Conservation (phyloP, 352 stramenopile genomes). For the Globisporangium canariense region DNA sequence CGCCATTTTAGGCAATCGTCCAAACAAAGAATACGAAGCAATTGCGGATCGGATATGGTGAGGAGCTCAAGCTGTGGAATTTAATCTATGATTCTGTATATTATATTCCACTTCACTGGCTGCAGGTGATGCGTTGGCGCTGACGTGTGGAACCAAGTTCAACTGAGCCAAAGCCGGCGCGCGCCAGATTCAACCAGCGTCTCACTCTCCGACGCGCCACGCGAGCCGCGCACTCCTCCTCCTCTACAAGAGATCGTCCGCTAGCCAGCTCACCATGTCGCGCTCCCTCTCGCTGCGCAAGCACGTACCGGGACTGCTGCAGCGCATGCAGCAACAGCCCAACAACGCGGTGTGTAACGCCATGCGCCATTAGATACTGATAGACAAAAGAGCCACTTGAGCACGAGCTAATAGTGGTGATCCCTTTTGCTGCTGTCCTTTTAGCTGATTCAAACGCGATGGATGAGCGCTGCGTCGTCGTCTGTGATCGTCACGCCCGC, state of each 20-base stretch:
- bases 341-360: slow-evolving; percentile 1
- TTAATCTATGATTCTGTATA: too few relatives aligned
- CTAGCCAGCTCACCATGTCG: not conserved
- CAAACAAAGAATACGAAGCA: too few relatives aligned
- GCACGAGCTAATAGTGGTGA: too few relatives aligned
- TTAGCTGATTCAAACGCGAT: slow-evolving; percentile 26
- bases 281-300: slow-evolving; percentile 12
- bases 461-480: slow-evolving; percentile 34
- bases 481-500: slow-evolving; percentile 44
- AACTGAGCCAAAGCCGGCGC: not conserved
- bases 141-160: too few relatives aligned
- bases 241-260: slow-evolving; percentile 1
- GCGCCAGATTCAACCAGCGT: not conserved
- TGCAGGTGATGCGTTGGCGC: too few relatives aligned
- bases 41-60: too few relatives aligned
- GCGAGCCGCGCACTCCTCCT: not conserved
- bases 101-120: too few relatives aligned
- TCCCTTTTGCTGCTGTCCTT: not conserved
- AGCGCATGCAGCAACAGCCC: slow-evolving; percentile 10
- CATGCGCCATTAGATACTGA: too few relatives aligned
- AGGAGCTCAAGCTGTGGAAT: too few relatives aligned
- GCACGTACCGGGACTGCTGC: slow-evolving; percentile 6
- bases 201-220: slow-evolving; percentile 1
- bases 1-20: too few relatives aligned
- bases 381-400: too few relatives aligned